Base-by-base conservation (phyloP, 169 alveolate species). In the Cryptosporidium bovis region DNA sequence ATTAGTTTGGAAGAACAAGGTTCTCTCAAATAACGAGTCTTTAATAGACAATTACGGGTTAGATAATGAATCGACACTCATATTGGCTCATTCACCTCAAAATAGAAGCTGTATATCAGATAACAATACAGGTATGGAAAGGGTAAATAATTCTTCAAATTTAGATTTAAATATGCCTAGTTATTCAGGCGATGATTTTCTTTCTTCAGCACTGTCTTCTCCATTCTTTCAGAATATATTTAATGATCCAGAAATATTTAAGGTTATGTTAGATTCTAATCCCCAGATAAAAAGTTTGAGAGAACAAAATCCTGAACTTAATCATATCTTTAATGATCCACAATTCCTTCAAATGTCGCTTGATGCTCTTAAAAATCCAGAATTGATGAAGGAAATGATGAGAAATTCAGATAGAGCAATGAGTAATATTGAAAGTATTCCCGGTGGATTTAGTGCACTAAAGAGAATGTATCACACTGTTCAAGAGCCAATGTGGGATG, bases 361-460 rank as follows among this genome's bases (percentile, higher is more conserved):
- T 46, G 93, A 91, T 18, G 87, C 66, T 55, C 27, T 90, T 31
- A 55, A 90, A 65, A 91, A 91, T 55, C 94, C 94, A 29, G 82
- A 90, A 34, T 82, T 91, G 27, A 65, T 90, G 92, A 69, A 91
- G 8, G 94, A 91, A 71, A 90, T 91, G 93, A 91, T 90, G 77
- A 36, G 94, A 16, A 91, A 82, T 71, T 84, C 93, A 5, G 94
- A 91, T 82, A 65, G 94, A 48, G 94, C 94, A 12, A 82, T 91
- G 29, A 83, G 90, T 62, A 91, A 91, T 83, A 91, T 91, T 20
- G 93, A 90, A 66, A 92, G 93, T 24, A 53, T 90, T 15, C 94
- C 94, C 1, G 94, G 94, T 51, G 94, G 94, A 33, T 91, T 91
- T 64, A 91, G 91, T 82, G 94, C 94, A 6, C 69, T 91, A 16